Base-by-base conservation (phyloP, 2,329 filamentous ascomycete genomes). In the Leptographium procerum region DNA sequence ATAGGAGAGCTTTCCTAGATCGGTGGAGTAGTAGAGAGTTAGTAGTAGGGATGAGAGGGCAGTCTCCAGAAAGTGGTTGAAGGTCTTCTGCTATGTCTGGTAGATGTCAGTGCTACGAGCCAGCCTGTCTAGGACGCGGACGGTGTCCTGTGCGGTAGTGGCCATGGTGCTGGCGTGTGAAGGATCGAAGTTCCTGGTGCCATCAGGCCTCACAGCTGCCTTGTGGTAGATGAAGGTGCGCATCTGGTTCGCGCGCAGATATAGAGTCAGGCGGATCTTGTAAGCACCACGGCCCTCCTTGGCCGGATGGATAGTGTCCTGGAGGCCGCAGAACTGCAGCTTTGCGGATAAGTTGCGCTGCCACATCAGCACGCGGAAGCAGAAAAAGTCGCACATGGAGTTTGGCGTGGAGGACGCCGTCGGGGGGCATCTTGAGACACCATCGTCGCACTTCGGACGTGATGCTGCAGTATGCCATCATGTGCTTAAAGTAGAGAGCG, bases 181-280 rank as follows among this genome's bases (percentile, higher is more conserved):
- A 14, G 43, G 10, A 11, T 56, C 43, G 16, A 56, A 51, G 14
- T 19, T 9, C 6, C 7, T 19, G 1, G 16, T 28, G n/a, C 29
- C 31, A 11, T 7, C 13, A 13, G 43, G 16, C 16, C 33, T 29
- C 8, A 56, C 31, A 9, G 43, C 22, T 1, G 55, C 16, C 22
- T 51, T 51, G 28, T 45, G 55, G 28, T 50, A 51, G n/a, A 56
- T 56, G 31, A 56, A 16, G 8, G 29, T 50, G 26, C 22, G 19
- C 55, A 56, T 56, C 31, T 56, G 55, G 45, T 56, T 56, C 19
- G 55, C 45, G 26, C 55, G 55, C 10, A 56, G 55, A 22, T 56
- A 51, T 8, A 56, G 40, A 6, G 29, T 56, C 11, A 50, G 29
- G 31, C 55, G 55, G 16, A 56, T 50, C 16, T 28, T 34, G 45